Conservation (phyloP, 176 grass and related monocot species). For the Musa itinerans region DNA sequence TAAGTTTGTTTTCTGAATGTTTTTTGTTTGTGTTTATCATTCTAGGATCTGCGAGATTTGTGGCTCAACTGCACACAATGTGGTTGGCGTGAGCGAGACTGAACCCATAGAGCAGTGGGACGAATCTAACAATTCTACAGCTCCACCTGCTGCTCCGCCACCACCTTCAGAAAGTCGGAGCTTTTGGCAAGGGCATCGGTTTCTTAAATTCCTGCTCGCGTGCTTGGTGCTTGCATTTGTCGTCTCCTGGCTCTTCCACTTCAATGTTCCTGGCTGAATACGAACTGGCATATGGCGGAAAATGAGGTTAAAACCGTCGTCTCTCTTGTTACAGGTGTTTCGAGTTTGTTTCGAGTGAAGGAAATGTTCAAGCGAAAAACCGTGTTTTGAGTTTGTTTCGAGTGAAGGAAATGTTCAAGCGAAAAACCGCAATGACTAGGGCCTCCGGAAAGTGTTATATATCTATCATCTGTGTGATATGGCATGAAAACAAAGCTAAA, state of each 20-base stretch:
- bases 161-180: background rate
- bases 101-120: background rate
- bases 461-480: too few species aligned
- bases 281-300: too few species aligned
- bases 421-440: too few species aligned
- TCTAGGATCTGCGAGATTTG: background rate
- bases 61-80: background rate
- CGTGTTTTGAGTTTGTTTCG: too few species aligned
- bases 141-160: background rate
- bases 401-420: too few species aligned
- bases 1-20: too few species aligned
- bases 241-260: constrained; percentile 7
- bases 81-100: background rate
- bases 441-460: too few species aligned
- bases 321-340: too few species aligned
- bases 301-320: too few species aligned
- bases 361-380: too few species aligned
- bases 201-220: constrained; percentile 2
- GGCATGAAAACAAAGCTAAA: too few species aligned
- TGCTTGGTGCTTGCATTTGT: constrained; percentile 8
- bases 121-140: background rate
- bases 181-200: constrained; percentile 14
- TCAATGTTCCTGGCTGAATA: background rate
- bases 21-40: background rate
- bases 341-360: too few species aligned